Evolutionary conservation across 176 grass and related monocot genomes (phyloP).

Genomic region (barley (Hordeum vulgare)): DNA sequence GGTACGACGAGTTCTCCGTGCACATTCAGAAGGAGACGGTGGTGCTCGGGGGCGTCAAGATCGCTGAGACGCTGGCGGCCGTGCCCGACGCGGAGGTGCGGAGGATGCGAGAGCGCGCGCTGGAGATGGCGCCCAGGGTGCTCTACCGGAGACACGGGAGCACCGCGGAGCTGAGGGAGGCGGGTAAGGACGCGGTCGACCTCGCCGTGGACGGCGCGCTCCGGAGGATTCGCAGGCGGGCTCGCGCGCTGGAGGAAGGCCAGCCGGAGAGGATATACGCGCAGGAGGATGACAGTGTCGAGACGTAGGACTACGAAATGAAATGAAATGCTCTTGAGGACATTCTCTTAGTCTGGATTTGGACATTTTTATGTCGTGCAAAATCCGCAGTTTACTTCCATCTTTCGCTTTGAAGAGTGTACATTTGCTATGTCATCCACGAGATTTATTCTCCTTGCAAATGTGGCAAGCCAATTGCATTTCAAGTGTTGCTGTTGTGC

Average conservation of each 20-base stretch:
- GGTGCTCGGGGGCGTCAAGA: conserved; percentile 44
- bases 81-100: conserved; percentile 41
- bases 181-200: conserved; percentile 55
- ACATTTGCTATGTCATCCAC: not conserved
- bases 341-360: not conserved
- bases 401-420: not conserved
- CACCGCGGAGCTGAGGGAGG: conserved; percentile 28
- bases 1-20: conserved; percentile 63
- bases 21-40: conserved; percentile 68
- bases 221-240: conserved; percentile 40
- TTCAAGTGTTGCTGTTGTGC: not conserved
- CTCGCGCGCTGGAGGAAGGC: conserved; percentile 38
- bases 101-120: conserved; percentile 36
- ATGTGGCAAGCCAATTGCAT: not conserved
- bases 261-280: conserved; percentile 42
- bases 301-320: conserved; percentile 10
- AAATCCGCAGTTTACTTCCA: not conserved
- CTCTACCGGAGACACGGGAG: conserved; percentile 55
- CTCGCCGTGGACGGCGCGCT: conserved; percentile 68
- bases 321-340: not conserved
- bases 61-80: conserved; percentile 33
- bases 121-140: conserved; percentile 58
- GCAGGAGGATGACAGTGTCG: conserved; percentile 36
- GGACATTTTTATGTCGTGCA: not conserved
- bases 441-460: not conserved